Evolutionary conservation across 2,329 filamentous ascomycete genomes (phyloP).

Genomic region (Botryotinia convoluta): DNA sequence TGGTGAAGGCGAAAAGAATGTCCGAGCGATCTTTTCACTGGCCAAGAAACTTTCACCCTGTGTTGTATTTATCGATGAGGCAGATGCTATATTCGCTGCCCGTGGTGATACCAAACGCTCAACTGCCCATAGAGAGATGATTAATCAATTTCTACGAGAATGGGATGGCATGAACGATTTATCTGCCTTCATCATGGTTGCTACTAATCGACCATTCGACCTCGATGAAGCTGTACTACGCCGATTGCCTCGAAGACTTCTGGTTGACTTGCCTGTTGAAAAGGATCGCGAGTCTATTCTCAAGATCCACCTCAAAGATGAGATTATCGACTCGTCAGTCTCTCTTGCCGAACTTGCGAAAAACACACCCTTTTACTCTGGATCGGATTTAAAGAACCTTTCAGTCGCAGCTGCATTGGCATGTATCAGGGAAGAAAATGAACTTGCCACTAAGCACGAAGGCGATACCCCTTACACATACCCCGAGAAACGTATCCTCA

Average conservation of each 20-base stretch:
- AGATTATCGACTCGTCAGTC: slow-evolving; percentile 60
- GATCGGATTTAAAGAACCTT: slow-evolving; percentile 80
- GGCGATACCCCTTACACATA: slow-evolving; percentile 50
- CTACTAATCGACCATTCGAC: slow-evolving; percentile 93
- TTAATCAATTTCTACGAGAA: slow-evolving; percentile 95
- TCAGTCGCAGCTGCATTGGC: slow-evolving; percentile 77
- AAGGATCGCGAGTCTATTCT: slow-evolving; percentile 67
- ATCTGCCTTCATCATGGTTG: slow-evolving; percentile 95
- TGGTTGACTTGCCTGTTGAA: slow-evolving; percentile 70
- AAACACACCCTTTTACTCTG: slow-evolving; percentile 74
- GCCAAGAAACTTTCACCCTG: slow-evolving; percentile 89
- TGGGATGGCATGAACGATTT: slow-evolving; percentile 88
- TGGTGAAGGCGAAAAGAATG: slow-evolving; percentile 94
- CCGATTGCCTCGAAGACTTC: slow-evolving; percentile 68
- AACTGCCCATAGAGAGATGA: slow-evolving; percentile 70
- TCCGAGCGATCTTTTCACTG: slow-evolving; percentile 84
- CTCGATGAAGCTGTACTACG: slow-evolving; percentile 83
- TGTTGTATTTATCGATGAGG: slow-evolving; percentile 96
- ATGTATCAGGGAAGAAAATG: slow-evolving; percentile 72
- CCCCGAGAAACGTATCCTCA: slow-evolving; percentile 66
- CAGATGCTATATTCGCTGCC: slow-evolving; percentile 84
- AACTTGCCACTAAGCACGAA: slow-evolving; percentile 40
- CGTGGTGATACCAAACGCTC: slow-evolving; percentile 47
- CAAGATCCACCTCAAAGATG: slow-evolving; percentile 66
- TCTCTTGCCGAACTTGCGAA: slow-evolving; percentile 61